These are phyloP conservation scores for Stentor roeselii DNA, from an alignment of 73 alveolate species.

Conservation along the genomic window DNA sequence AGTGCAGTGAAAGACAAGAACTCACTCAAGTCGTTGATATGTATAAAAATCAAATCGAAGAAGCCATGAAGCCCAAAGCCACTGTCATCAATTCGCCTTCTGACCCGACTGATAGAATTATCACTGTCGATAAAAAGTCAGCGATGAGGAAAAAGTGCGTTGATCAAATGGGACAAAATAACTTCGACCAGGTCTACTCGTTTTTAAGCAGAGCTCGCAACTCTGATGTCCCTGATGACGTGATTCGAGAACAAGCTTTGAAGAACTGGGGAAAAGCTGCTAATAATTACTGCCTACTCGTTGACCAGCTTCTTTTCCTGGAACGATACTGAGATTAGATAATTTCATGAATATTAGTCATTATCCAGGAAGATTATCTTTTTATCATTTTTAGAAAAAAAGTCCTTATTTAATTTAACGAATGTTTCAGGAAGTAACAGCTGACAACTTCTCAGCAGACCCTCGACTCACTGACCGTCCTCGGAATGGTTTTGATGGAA, in stretches of 20 bases:
- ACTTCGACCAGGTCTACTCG: conserved; percentile 24
- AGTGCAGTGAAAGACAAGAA: not conserved
- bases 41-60: not conserved
- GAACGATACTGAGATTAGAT: too few species aligned
- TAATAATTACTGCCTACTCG: conserved; percentile 12
- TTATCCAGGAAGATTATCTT: too few species aligned
- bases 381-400: too few species aligned
- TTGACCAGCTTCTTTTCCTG: conserved; percentile 40
- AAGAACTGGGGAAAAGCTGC: conserved; percentile 32
- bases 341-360: too few species aligned
- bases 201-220: conserved; percentile 33
- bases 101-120: not conserved
- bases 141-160: conserved; percentile 22
- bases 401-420: too few species aligned
- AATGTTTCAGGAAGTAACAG: too few species aligned
- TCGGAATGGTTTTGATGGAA: too few species aligned
- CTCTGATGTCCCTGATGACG: conserved; percentile 33
- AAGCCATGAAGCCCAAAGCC: not conserved
- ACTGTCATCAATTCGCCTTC: not conserved
- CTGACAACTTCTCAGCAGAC: too few species aligned
- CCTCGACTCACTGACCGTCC: too few species aligned
- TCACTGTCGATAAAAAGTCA: not conserved
- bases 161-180: conserved; percentile 31
- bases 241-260: not conserved
- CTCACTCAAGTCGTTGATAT: not conserved